Conservation (phyloP, 2,329 filamentous ascomycete genomes). For the Ustulina deusta region DNA sequence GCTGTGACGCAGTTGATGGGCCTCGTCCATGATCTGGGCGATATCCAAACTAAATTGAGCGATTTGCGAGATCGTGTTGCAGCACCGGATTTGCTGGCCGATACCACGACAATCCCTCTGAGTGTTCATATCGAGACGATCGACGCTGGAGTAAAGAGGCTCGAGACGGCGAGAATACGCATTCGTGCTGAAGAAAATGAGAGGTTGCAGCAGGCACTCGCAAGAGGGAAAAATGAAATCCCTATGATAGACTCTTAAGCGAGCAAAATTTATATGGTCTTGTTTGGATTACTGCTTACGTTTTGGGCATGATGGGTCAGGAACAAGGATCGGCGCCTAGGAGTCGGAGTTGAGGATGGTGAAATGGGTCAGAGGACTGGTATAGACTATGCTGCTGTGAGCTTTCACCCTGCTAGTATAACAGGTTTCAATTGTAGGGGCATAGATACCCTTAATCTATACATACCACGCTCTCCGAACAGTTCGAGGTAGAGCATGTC, state of each 20-base stretch:
- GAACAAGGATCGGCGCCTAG: constrained; percentile 18
- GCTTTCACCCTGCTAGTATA: not conserved
- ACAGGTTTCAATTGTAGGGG: not conserved
- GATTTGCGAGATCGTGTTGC: constrained; percentile 79
- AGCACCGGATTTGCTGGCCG: constrained; percentile 70
- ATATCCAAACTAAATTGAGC: constrained; percentile 76
- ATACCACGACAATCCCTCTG: constrained; percentile 68
- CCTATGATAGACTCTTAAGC: constrained; percentile 30
- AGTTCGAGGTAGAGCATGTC: not conserved
- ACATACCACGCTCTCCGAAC: not conserved
- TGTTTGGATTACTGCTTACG: not conserved
- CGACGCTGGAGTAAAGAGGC: constrained; percentile 75
- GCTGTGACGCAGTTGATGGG: constrained; percentile 76
- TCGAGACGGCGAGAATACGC: constrained; percentile 66
- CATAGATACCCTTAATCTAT: not conserved
- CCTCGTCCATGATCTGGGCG: constrained; percentile 78
- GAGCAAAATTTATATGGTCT: not conserved
- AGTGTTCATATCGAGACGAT: constrained; percentile 82
- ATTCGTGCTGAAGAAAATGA: constrained; percentile 32
- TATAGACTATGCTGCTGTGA: not conserved
- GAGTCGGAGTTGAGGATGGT: constrained; percentile 10
- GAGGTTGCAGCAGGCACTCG: constrained; percentile 21
- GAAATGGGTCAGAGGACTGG: not conserved
- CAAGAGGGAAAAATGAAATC: constrained; percentile 10
- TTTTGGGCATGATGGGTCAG: not conserved